Percentiles rank a stretch among this genome's conserved stretches.
These are phyloP conservation scores for Aspergillus sp. DNA, from an alignment of 2,329 filamentous ascomycete genomes.

Conservation along the genomic window DNA sequence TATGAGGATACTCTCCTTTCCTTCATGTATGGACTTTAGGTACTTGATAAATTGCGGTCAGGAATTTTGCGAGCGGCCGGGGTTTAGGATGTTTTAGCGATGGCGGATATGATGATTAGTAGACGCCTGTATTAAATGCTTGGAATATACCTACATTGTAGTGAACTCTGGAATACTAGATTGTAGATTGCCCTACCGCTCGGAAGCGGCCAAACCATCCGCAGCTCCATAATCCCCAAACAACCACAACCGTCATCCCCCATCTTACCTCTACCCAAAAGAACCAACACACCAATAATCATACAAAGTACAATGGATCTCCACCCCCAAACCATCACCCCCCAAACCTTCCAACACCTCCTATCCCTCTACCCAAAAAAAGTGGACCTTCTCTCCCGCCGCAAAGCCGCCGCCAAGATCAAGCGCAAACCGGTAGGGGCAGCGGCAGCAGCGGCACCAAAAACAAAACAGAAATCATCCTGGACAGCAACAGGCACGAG, in stretches of 20 bases:
- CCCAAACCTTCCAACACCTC: slow-evolving; percentile 28
- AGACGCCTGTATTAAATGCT: background rate
- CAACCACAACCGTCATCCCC: background rate
- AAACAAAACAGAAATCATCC: slow-evolving; percentile 11
- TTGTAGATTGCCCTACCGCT: too few relatives aligned
- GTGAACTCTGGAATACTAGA: too few relatives aligned
- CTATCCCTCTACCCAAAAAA: slow-evolving; percentile 31
- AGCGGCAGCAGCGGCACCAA: background rate
- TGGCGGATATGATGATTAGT: background rate
- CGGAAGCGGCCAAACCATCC: too few relatives aligned
- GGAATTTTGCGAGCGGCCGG: background rate
- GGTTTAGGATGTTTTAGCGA: background rate
- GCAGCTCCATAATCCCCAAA: background rate
- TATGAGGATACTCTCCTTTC: slow-evolving; percentile 10
- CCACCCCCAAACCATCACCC: slow-evolving; percentile 28
- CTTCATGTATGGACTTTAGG: slow-evolving; percentile 18
- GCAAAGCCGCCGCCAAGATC: slow-evolving; percentile 23
- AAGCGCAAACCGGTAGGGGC: slow-evolving; percentile 15
- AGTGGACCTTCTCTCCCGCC: slow-evolving; percentile 25
- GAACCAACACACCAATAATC: background rate
- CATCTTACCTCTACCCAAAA: background rate
- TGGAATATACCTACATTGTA: background rate
- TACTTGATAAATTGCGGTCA: slow-evolving; percentile 2
- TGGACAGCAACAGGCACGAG: slow-evolving; percentile 10
- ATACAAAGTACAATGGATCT: slow-evolving; percentile 13